Base-by-base conservation (phyloP, 495 filamentous ascomycete species). In the Penicillium psychrofluorescens region DNA sequence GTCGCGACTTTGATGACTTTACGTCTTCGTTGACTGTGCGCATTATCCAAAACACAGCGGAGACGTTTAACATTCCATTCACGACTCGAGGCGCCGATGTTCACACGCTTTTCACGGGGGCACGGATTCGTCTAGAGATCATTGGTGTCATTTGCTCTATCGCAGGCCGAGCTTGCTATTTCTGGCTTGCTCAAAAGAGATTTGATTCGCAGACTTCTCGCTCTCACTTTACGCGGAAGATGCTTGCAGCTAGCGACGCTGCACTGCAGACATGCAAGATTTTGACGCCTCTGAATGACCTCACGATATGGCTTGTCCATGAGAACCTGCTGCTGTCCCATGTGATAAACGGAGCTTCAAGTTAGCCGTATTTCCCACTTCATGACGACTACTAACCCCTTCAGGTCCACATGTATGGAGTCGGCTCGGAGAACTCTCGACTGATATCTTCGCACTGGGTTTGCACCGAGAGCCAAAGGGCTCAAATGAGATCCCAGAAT, bases 361-460 rank as follows among this genome's bases (percentile, higher is more conserved):
- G 64, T 68, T 8, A 48, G 62, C 59, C 8, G 5, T 37, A 29
- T 11, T 2, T 22, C 34, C 12, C 15, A 1, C 12, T 34, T 8
- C 12, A 22, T 38, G 34, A 11, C 11, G 22, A 31, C 43, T 4
- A 6, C 45, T 46, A 34, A 57, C 34, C 7, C 4, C 8, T 29
- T 27, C 12, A 67, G 63, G 58, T 29, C 54, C 57, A 3, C 35
- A 37, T 1, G 55, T 38, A 13, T 67, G 63, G 63, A 55, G 51
- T 11, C 39, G 58, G 32, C 47, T 67, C 6, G 62, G 62, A 12
- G 63, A 62, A 8, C 39, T 67, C 5, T 55, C 63, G 1, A 67
- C 53, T 7, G 48, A 58, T 36, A 54, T 77, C 10, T 71, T 74
- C 4, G 74, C 74, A n/a, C 59, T 79, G 6, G 79, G 78, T 22